Conservation (phyloP, 129 eudicot genomes). For the Centella asiatica region DNA sequence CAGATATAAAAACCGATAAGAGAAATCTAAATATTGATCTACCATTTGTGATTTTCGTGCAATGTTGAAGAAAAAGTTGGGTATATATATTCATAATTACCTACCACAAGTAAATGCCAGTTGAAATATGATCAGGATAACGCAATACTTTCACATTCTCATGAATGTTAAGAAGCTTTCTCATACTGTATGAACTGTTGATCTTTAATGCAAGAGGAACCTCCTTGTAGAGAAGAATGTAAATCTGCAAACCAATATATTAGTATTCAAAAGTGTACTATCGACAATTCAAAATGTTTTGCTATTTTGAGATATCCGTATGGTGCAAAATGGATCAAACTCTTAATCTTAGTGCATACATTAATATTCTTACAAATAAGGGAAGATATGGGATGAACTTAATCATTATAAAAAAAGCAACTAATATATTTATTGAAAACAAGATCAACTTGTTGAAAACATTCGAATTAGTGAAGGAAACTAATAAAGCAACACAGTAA, state of each 20-base stretch:
- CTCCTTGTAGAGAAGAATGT: slow-evolving; percentile 94
- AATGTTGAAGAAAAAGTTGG: slow-evolving; percentile 5
- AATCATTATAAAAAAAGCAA: no score
- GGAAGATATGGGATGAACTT: not conserved
- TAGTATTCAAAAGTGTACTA: not conserved
- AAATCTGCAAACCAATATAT: slow-evolving; percentile 51
- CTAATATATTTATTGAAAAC: no score
- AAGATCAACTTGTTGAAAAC: no score
- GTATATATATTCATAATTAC: slow-evolving; percentile 12
- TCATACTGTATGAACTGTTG: slow-evolving; percentile 87
- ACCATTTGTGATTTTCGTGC: not conserved
- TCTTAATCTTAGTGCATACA: not conserved
- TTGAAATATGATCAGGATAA: slow-evolving; percentile 83
- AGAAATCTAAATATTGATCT: not conserved
- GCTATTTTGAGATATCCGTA: not conserved
- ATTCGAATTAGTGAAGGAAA: no score
- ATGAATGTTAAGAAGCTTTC: slow-evolving; percentile 72
- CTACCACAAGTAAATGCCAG: slow-evolving; percentile 88
- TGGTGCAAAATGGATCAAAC: not conserved
- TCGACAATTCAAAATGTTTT: slow-evolving; percentile 1
- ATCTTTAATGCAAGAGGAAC: slow-evolving; percentile 92
- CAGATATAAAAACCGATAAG: not conserved
- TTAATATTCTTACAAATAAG: not conserved
- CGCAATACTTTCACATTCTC: slow-evolving; percentile 88
- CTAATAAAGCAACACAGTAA: no score